Conservation (phyloP, 306 rosid species). For the Trichosanthes truncata region DNA sequence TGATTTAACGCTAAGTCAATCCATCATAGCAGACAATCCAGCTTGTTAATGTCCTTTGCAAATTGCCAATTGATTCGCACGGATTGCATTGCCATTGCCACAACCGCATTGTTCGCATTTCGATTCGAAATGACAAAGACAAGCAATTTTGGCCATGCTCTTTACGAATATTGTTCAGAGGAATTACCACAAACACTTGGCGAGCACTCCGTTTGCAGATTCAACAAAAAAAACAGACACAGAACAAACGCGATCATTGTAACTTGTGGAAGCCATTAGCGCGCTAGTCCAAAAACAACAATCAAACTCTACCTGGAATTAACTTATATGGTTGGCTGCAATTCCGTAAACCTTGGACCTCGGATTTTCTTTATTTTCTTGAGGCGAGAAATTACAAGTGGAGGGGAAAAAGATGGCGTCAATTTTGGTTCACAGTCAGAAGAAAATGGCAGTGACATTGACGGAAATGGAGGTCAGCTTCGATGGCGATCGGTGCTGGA, state of each 20-base stretch:
- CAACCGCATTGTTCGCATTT: neutral
- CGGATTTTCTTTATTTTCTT: neutral
- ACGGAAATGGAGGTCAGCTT: neutral
- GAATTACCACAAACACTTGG: neutral
- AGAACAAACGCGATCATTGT: neutral
- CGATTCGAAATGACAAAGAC: neutral
- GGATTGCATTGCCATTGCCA: neutral
- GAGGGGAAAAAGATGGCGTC: neutral
- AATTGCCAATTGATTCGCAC: neutral
- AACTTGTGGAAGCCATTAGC: neutral
- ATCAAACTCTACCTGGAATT: neutral
- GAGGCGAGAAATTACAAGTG: neutral
- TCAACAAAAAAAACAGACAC: neutral
- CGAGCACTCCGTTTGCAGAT: neutral
- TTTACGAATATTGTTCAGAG: neutral
- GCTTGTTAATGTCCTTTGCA: neutral
- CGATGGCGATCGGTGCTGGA: neutral
- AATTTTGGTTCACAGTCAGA: neutral
- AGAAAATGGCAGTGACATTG: neutral
- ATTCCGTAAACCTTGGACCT: conserved; percentile 8
- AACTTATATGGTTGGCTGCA: neutral
- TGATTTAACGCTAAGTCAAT: too few species aligned
- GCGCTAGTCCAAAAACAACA: neutral
- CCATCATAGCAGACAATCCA: too few species aligned
- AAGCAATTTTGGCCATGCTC: neutral